Base-by-base conservation (phyloP, 257 asterid genomes). In the Nicotiana tabacum region DNA sequence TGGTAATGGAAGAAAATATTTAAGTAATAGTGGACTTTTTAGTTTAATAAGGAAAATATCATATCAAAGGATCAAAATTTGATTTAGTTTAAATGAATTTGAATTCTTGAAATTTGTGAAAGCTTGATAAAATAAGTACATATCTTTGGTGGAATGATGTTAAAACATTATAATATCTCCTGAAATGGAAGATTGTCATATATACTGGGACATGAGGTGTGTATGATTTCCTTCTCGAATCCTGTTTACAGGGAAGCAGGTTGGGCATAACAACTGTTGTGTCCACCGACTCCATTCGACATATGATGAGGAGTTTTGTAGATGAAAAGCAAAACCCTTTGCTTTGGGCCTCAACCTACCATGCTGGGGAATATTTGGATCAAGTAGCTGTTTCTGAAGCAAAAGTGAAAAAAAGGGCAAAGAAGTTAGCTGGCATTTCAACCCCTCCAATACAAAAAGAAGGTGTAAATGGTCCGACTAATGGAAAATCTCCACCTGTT, bases 301-400 rank as follows among this genome's bases (percentile, higher is more conserved):
- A 96, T 89, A 96, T 96, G 99, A 94, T 96, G 99, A 88, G 99
- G 87, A 96, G 99, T 86, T 96, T 94, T 87, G 98, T 95, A 39
- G 97, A 87, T 81, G 99, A 96, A 87, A 90, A 91, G 85, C 91
- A 96, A 79, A 94, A 93, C 84, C 99, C 98, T 29, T 77, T 96
- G 83, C 98, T 96, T 65, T 96, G 99, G 99, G 96, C 99, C 78
- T 96, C 99, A 79, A 96, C 99, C 33, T 96, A 96, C 88, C 99
- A 94, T 77, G 99, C 99, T 12, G 98, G 99, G 30, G 99, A 96
- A 83, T 83, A 90, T 88, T 92, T 96, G 82, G 99, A 96, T 88
- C 97, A 96, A 5, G 92, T 89, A 77, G 98, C 98, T 82, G 97
- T 96, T 87, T 93, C 98, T 66, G 91, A 93, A 87, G 93, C 99